Evolutionary conservation across 192 early-diverging fungal species (phyloP).

Genomic region (Haplosporangium gracile): DNA sequence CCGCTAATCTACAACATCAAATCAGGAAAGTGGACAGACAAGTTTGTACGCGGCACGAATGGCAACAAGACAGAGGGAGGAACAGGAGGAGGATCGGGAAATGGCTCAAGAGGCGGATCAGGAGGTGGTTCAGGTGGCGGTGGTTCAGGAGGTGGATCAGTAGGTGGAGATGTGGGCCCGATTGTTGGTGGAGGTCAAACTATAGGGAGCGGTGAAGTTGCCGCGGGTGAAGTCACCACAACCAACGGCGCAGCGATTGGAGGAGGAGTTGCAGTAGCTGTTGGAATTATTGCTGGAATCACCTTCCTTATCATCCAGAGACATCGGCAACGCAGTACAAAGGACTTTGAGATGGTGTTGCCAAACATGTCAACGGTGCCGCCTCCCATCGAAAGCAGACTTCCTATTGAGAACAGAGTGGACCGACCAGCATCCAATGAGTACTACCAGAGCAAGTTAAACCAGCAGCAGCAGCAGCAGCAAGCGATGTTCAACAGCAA

Average conservation of each 20-base stretch:
- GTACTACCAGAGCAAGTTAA: no score
- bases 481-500: no score
- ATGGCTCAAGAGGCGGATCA: no score
- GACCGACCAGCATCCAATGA: no score
- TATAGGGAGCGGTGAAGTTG: neutral
- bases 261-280: neutral
- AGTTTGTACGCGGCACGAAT: neutral
- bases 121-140: no score
- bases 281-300: neutral
- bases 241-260: neutral
- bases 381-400: no score
- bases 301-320: neutral
- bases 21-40: neutral
- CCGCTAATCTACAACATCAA: constrained; percentile 1
- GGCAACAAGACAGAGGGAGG: neutral
- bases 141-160: no score
- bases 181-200: neutral
- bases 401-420: no score
- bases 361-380: no score
- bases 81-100: neutral
- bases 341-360: no score
- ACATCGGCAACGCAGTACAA: neutral
- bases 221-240: neutral
- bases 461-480: no score
- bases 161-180: neutral